Evolutionary conservation across 148 eudicot genomes (phyloP), one percentile per base, ranked within the genome.

Genomic region (Salicornia ramosissima): DNA sequence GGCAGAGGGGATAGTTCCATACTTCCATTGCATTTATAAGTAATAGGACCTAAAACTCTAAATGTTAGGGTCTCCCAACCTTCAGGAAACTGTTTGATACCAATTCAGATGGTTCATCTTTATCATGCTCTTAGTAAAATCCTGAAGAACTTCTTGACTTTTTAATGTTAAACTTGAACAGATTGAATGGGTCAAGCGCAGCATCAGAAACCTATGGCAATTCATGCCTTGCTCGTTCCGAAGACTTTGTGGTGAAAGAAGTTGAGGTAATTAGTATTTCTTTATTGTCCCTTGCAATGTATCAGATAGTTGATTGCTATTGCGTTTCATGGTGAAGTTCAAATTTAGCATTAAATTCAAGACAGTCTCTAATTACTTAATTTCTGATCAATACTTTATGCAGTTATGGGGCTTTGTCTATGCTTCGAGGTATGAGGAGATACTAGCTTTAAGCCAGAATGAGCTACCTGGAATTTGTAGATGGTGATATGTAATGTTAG

Each of bases 331-430:
- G 8, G 15, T 56, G 64, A 68, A 19, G 43, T 31, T 53, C 39
- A 28, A 72, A 13, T 21, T 16, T n/a, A 31, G 31, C 42, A 29
- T 22, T 65, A 47, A 36, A 39, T 13, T 31, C 40, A 7, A 65
- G 49, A 6, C 45, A 57, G 57, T 75, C n/a, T 53, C 18, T 16
- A 24, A 14, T 10, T 18, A 51, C n/a, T 9, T 52, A 5, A 33
- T 16, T 22, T 34, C 36, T 6, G 45, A 42, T 42, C 13, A 1
- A 8, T 15, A 18, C 43, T 54, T 66, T 47, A 12, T 82, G 83
- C 90, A 93, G 98, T 68, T 93, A 71, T 93, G 98, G 98, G 96
- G 95, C 42, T 93, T 93, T 67, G 96, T 86, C 33, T 84, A 93
- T 81, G 82, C 96, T 75, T 90, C 98, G 19, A 83, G 77, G 77